Evolutionary conservation across 2,329 filamentous ascomycete genomes (phyloP).

Genomic region (Trichoderma cornu-damae): DNA sequence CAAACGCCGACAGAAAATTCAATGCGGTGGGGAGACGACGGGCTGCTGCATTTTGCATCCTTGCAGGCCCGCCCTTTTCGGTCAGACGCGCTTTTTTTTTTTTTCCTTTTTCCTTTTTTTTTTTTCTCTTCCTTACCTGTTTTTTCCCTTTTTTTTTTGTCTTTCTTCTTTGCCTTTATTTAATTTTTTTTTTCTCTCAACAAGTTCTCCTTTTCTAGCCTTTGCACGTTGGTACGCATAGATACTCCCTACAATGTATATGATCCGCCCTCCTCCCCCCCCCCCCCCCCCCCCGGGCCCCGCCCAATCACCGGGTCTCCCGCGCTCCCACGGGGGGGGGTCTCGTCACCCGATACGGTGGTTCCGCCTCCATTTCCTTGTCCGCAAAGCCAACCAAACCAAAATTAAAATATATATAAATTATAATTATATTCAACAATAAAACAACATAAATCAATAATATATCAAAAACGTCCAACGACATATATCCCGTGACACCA

Average conservation of each 20-base stretch:
- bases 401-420: no score
- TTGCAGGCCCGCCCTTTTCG: slow-evolving; percentile 1
- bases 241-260: no score
- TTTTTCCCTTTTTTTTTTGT: neutral
- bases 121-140: neutral
- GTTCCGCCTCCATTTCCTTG: slow-evolving; percentile 6
- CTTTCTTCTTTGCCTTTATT: neutral
- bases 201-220: no score
- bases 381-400: no score
- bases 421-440: no score
- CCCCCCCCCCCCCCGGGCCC: neutral
- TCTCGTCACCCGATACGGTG: neutral
- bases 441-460: no score
- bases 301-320: slow-evolving; percentile 1
- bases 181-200: neutral
- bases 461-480: no score
- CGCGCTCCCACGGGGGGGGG: neutral
- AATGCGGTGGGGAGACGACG: slow-evolving; percentile 5
- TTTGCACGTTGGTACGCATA: no score
- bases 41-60: slow-evolving; percentile 5
- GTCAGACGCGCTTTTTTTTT: neutral
- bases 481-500: no score
- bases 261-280: neutral
- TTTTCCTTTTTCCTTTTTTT: neutral
- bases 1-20: slow-evolving; percentile 5